phyloP scores from a whole-genome alignment of 495 filamentous ascomycete genomes.

The Hypomontagnella submonticulosa region DNA sequence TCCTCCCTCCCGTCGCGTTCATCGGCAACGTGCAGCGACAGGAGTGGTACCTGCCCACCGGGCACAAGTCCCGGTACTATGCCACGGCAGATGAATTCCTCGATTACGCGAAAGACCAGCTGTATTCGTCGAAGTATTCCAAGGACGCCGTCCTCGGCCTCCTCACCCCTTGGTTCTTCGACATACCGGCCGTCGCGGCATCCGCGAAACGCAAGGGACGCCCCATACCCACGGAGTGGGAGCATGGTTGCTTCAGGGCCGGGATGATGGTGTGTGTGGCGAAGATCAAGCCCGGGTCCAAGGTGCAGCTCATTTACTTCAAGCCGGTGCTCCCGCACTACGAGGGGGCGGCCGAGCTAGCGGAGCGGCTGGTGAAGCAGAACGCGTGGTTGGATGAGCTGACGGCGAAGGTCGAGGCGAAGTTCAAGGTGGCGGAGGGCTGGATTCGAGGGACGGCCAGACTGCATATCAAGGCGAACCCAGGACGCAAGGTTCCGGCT shows the following conservation, averaged over 20 bases:
- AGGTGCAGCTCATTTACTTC: slow-evolving; percentile 12
- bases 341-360: not conserved
- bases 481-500: not conserved
- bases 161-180: slow-evolving; percentile 38
- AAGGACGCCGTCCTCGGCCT: slow-evolving; percentile 29
- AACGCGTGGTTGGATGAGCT: slow-evolving; percentile 19
- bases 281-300: not conserved
- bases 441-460: slow-evolving; percentile 9
- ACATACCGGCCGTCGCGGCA: not conserved
- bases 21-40: slow-evolving; percentile 14
- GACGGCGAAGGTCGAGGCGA: not conserved
- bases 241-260: slow-evolving; percentile 12
- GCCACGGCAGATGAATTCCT: slow-evolving; percentile 31
- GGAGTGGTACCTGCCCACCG: slow-evolving; percentile 30
- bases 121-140: not conserved
- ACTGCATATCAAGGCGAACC: not conserved
- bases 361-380: slow-evolving; percentile 3
- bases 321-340: slow-evolving; percentile 19
- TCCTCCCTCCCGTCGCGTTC: slow-evolving; percentile 36
- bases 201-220: not conserved
- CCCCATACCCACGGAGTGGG: slow-evolving; percentile 15
- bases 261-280: slow-evolving; percentile 23
- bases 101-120: slow-evolving; percentile 16
- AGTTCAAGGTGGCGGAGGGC: not conserved
- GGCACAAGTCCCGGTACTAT: slow-evolving; percentile 34